Evolutionary conservation across 495 filamentous ascomycete genomes (phyloP).

Genomic region (Xylaria scruposa): DNA sequence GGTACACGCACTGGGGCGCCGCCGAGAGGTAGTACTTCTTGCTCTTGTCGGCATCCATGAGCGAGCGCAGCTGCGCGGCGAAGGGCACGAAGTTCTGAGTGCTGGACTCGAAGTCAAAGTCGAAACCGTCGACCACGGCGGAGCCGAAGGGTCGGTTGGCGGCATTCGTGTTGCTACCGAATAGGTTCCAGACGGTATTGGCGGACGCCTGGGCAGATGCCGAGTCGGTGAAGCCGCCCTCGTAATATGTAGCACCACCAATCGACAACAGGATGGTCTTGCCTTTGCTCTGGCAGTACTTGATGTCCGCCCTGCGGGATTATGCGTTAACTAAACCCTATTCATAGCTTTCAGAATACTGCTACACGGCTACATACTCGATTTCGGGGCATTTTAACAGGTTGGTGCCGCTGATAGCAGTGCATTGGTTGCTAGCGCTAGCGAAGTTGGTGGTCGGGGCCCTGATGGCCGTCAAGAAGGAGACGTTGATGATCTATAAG

Average conservation of each 20-base stretch:
- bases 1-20: slow-evolving; percentile 71
- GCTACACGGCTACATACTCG: slow-evolving; percentile 49
- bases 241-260: slow-evolving; percentile 67
- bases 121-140: slow-evolving; percentile 73
- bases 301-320: slow-evolving; percentile 59
- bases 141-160: slow-evolving; percentile 68
- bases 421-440: slow-evolving; percentile 64
- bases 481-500: slow-evolving; percentile 62
- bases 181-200: slow-evolving; percentile 69
- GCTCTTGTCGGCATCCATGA: slow-evolving; percentile 56
- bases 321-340: neutral
- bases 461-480: slow-evolving; percentile 65
- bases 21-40: slow-evolving; percentile 67
- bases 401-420: slow-evolving; percentile 60
- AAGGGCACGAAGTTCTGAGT: slow-evolving; percentile 60
- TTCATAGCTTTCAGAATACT: neutral
- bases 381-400: slow-evolving; percentile 68
- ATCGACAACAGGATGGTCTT: slow-evolving; percentile 74
- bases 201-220: slow-evolving; percentile 62
- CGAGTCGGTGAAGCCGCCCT: slow-evolving; percentile 64
- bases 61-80: slow-evolving; percentile 58
- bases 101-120: slow-evolving; percentile 68
- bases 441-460: slow-evolving; percentile 65
- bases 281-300: slow-evolving; percentile 66
- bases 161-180: slow-evolving; percentile 58